Percentiles rank a stretch among this genome's conserved stretches.
Conservation (phyloP, 2,329 filamentous ascomycete genomes). For the Claviceps sp. region DNA sequence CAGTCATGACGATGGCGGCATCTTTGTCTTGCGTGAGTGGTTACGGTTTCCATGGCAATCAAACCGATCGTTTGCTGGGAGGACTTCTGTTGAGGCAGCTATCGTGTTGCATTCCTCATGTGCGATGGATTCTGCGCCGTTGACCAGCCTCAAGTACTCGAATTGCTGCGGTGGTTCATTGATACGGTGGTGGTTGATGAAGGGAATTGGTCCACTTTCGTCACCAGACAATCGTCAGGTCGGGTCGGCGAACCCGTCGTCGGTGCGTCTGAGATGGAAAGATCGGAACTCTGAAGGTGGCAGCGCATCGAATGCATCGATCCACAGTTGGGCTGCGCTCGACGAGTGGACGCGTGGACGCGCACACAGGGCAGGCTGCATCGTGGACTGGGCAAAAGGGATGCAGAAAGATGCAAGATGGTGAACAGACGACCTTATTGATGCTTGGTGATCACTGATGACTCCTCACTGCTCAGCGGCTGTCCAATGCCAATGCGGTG, state of each 20-base stretch:
- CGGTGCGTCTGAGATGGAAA: too few species aligned
- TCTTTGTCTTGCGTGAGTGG: background rate
- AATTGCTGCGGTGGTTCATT: too few species aligned
- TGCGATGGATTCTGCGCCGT: too few species aligned
- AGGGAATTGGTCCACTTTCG: too few species aligned
- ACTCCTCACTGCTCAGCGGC: background rate
- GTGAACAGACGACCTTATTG: background rate
- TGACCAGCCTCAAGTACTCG: too few species aligned
- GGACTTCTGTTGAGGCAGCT: too few species aligned
- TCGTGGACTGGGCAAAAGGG: background rate
- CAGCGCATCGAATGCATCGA: constrained; percentile 1
- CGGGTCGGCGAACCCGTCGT: too few species aligned
- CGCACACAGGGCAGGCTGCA: background rate
- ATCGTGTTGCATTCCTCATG: too few species aligned
- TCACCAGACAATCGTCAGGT: too few species aligned
- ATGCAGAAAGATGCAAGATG: background rate
- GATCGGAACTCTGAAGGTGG: too few species aligned
- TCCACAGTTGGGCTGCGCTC: constrained; percentile 7
- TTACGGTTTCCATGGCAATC: background rate
- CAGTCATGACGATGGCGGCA: constrained; percentile 1
- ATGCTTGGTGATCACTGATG: background rate
- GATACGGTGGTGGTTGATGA: too few species aligned
- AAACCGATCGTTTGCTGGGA: background rate
- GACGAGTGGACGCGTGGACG: background rate
- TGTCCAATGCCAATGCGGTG: background rate